phyloP scores from a whole-genome alignment of 2,329 filamentous ascomycete genomes.

The Xylogone sp. region DNA sequence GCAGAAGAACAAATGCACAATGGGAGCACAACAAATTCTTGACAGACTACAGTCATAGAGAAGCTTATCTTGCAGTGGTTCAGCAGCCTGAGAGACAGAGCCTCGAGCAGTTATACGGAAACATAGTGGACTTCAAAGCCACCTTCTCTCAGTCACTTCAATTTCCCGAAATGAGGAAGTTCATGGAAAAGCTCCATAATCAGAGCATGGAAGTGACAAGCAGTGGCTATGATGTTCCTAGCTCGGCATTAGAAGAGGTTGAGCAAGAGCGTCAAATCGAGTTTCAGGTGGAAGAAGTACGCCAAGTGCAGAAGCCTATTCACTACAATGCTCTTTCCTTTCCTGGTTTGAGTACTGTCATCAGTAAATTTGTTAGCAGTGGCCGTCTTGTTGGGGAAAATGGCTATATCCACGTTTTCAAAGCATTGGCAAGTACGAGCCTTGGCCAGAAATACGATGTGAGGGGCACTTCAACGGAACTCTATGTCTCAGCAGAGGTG shows the following conservation, averaged over 20 bases:
- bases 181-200: slow-evolving; percentile 29
- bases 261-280: slow-evolving; percentile 39
- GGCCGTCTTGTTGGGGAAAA: slow-evolving; percentile 35
- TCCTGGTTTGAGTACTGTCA: slow-evolving; percentile 39
- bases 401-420: slow-evolving; percentile 37
- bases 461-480: slow-evolving; percentile 14
- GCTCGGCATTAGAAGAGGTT: slow-evolving; percentile 51
- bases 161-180: slow-evolving; percentile 6
- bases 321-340: slow-evolving; percentile 34
- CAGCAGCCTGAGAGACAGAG: slow-evolving; percentile 51
- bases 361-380: slow-evolving; percentile 39
- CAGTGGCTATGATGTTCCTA: slow-evolving; percentile 37
- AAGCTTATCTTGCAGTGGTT: slow-evolving; percentile 38
- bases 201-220: slow-evolving; percentile 31
- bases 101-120: slow-evolving; percentile 52
- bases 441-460: slow-evolving; percentile 30
- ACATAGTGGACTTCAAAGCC: slow-evolving; percentile 16
- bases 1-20: slow-evolving; percentile 46
- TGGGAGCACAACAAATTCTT: slow-evolving; percentile 38
- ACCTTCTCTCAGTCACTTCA: slow-evolving; percentile 20
- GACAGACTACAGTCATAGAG: slow-evolving; percentile 25
- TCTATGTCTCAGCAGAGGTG: slow-evolving; percentile 42
- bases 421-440: slow-evolving; percentile 33
- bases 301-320: slow-evolving; percentile 36
- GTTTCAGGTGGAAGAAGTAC: slow-evolving; percentile 38